phyloP scores from a whole-genome alignment of 306 rosid genomes.

The Ziziphus jujuba region DNA sequence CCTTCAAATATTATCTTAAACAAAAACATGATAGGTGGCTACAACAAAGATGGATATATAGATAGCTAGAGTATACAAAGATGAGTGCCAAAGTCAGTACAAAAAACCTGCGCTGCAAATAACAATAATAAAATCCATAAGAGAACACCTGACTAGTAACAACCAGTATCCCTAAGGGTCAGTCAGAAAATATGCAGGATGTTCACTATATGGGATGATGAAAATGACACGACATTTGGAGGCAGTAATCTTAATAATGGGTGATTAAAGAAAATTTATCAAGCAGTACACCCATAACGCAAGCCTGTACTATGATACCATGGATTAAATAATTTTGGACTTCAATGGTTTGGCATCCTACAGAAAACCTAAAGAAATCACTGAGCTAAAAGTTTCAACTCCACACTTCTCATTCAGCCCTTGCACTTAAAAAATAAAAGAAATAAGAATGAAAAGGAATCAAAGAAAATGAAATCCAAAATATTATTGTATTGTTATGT shows the following conservation, averaged over 20 bases:
- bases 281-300: background rate
- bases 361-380: slow-evolving; percentile 2
- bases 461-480: background rate
- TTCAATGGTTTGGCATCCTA: slow-evolving; percentile 13
- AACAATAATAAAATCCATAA: too few species aligned
- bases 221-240: slow-evolving; percentile 8
- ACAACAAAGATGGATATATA: too few species aligned
- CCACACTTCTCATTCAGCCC: slow-evolving; percentile 3
- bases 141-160: too few species aligned
- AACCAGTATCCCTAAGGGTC: too few species aligned
- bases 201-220: background rate
- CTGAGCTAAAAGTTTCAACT: slow-evolving; percentile 1
- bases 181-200: too few species aligned
- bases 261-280: background rate
- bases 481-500: background rate
- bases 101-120: too few species aligned
- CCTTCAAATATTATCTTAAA: too few species aligned
- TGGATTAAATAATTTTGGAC: slow-evolving; percentile 13
- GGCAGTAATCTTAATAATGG: background rate
- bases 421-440: background rate
- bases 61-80: too few species aligned
- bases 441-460: background rate
- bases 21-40: too few species aligned
- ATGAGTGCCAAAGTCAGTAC: too few species aligned
- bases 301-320: slow-evolving; percentile 7